Percentiles rank a stretch among this genome's conserved stretches.
These are phyloP conservation scores for Coemansia sp. DNA, from an alignment of 192 early-diverging fungal species.

Conservation along the genomic window DNA sequence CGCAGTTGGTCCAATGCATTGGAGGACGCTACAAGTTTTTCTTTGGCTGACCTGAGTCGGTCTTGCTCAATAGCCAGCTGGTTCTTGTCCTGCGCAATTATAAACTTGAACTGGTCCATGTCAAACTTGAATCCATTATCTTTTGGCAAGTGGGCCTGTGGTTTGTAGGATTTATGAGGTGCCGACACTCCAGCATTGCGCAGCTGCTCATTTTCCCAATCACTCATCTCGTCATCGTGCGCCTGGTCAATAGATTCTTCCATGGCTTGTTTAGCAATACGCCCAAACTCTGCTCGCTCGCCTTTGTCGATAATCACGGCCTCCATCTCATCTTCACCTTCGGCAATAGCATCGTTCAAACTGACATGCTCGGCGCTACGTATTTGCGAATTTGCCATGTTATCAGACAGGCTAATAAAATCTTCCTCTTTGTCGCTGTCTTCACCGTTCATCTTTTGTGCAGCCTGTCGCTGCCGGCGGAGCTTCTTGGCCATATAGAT, in stretches of 20 bases:
- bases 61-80: slow-evolving; percentile 30
- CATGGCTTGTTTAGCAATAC: slow-evolving; percentile 18
- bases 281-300: slow-evolving; percentile 30
- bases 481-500: slow-evolving; percentile 47
- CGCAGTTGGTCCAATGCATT: slow-evolving; percentile 12
- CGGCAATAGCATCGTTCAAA: background rate
- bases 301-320: slow-evolving; percentile 29
- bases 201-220: slow-evolving; percentile 48
- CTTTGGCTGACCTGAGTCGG: slow-evolving; percentile 19
- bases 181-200: slow-evolving; percentile 38
- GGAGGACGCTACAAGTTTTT: slow-evolving; percentile 9
- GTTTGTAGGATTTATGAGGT: too few species aligned
- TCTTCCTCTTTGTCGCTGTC: slow-evolving; percentile 16
- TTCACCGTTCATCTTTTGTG: slow-evolving; percentile 7
- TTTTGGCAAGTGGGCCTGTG: slow-evolving; percentile 7
- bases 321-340: slow-evolving; percentile 42
- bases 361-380: background rate
- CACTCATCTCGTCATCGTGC: slow-evolving; percentile 38
- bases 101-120: slow-evolving; percentile 22
- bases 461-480: slow-evolving; percentile 42
- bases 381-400: slow-evolving; percentile 12
- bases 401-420: slow-evolving; percentile 31
- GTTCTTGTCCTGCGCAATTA: slow-evolving; percentile 35
- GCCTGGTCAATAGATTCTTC: slow-evolving; percentile 34
- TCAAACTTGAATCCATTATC: slow-evolving; percentile 32